Base-by-base conservation (phyloP, 2,329 filamentous ascomycete genomes). In the Ophiognomonia clavigignenti-juglandacearum region DNA sequence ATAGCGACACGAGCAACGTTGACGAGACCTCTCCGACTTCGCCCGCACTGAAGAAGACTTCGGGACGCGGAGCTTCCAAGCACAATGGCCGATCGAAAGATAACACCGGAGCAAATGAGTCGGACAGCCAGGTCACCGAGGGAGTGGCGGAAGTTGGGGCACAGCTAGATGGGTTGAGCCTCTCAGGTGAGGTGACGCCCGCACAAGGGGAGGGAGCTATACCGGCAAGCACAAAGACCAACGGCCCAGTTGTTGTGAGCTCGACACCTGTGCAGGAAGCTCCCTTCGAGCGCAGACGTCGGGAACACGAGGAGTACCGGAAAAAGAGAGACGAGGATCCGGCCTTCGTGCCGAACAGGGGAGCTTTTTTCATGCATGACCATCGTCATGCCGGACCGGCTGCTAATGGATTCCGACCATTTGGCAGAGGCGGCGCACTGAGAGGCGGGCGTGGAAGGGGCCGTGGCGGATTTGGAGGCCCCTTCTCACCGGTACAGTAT, bases 281-380 rank as follows among this genome's bases (percentile, higher is more conserved):
- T 27, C 70, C 80, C 49, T 77, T 78, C 44, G 86, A 93, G 53
- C 77, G 82, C 55, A 83, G 87, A 64, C 82, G 87, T 54, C 83
- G 86, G 56, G 91, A 96, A 61, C 88, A 95, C 59, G 90, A 96
- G 54, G 88, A 95, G 61, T 95, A 95, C 70, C 83, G 85, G 68
- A 88, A 86, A 69, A 88, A 88, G 65, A 80, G 88, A 57, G 89
- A 95, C 62, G 83, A 88, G 57, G 89, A 96, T 64, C 92, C 92
- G 29, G 83, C 91, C 10, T 96, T 96, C 68, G 92, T 96, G 46
- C 92, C 93, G 45, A 96, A 95, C 61, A 78, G 92, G 55, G 93
- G 93, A 50, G 85, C 88, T 53, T 97, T 97, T 73, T 97, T 96
- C 71, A 90, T 97, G 81, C 92, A 97, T 66, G 93, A 97, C 63